Percentiles rank a stretch among this genome's conserved stretches.
These are phyloP conservation scores for Asterochloris sp. DNA, from an alignment of 139 green algal species.

Conservation along the genomic window DNA sequence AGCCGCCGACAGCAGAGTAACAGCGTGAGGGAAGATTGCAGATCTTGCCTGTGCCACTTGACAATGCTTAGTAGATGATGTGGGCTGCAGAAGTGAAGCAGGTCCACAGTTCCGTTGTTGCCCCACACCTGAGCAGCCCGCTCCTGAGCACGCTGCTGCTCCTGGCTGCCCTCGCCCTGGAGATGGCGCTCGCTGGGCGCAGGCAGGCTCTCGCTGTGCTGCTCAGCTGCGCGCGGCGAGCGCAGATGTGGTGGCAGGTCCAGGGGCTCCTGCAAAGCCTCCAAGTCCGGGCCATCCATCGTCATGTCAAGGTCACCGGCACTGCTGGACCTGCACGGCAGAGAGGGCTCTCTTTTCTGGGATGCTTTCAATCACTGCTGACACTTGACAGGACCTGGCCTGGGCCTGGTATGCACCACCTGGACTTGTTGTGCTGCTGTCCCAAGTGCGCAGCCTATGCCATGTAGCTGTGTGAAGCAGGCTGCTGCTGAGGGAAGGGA, in stretches of 20 bases:
- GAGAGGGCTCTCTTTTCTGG: too few species aligned
- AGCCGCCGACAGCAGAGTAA: too few species aligned
- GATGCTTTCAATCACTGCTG: not conserved
- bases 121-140: not conserved
- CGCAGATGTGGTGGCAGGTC: not conserved
- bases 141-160: not conserved
- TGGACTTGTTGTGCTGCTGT: too few species aligned
- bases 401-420: too few species aligned
- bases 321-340: conserved; percentile 11
- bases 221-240: not conserved
- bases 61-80: too few species aligned
- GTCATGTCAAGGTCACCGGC: conserved; percentile 4
- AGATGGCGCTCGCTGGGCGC: not conserved
- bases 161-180: not conserved
- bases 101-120: not conserved
- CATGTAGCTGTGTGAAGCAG: too few species aligned
- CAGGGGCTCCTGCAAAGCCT: conserved; percentile 2
- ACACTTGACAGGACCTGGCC: too few species aligned
- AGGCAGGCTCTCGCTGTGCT: not conserved
- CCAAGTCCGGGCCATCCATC: conserved; percentile 5
- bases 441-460: too few species aligned
- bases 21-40: too few species aligned
- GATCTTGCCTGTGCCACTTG: too few species aligned
- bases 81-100: too few species aligned
- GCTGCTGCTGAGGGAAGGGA: too few species aligned